Percentiles rank a stretch among this genome's conserved stretches.
These are phyloP conservation scores for Pythium scleroteichum DNA, from an alignment of 352 stramenopile species.

Conservation along the genomic window DNA sequence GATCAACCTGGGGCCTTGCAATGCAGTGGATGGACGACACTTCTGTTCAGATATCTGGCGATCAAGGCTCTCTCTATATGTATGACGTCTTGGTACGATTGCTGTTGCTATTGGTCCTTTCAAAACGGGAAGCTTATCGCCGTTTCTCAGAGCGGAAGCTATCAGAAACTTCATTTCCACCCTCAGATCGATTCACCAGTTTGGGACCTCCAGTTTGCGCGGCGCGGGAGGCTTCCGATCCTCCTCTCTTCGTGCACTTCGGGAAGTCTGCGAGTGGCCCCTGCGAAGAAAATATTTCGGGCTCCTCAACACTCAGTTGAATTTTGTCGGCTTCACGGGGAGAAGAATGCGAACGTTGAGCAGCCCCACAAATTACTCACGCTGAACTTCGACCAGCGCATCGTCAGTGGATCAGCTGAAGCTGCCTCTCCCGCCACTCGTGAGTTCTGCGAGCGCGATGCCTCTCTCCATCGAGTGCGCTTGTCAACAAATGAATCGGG, in stretches of 20 bases:
- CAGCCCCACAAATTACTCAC: conserved; percentile 57
- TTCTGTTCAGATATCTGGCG: conserved; percentile 72
- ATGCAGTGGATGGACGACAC: conserved; percentile 81
- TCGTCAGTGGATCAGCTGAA: conserved; percentile 50
- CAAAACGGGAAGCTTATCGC: not conserved
- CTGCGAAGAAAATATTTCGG: conserved; percentile 66
- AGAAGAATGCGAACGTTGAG: conserved; percentile 54
- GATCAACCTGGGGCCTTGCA: conserved; percentile 75
- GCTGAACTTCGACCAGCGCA: conserved; percentile 47
- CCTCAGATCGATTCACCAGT: conserved; percentile 84
- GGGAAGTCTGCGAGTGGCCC: conserved; percentile 60
- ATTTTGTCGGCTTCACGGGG: conserved; percentile 57
- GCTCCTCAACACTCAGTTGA: conserved; percentile 67
- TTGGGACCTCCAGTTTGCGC: conserved; percentile 76
- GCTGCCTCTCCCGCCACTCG: conserved; percentile 40
- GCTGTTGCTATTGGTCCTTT: not conserved
- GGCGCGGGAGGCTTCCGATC: conserved; percentile 41
- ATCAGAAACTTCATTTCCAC: conserved; percentile 81
- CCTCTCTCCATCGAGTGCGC: conserved; percentile 69
- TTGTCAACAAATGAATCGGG: conserved; percentile 45
- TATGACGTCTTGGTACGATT: conserved; percentile 74
- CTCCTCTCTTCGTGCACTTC: conserved; percentile 71
- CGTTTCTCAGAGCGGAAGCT: conserved; percentile 59
- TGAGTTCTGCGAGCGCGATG: conserved; percentile 76
- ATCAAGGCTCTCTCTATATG: conserved; percentile 80